Base-by-base conservation (phyloP, 176 grass and related monocot genomes). In the Thalia dealbata region DNA sequence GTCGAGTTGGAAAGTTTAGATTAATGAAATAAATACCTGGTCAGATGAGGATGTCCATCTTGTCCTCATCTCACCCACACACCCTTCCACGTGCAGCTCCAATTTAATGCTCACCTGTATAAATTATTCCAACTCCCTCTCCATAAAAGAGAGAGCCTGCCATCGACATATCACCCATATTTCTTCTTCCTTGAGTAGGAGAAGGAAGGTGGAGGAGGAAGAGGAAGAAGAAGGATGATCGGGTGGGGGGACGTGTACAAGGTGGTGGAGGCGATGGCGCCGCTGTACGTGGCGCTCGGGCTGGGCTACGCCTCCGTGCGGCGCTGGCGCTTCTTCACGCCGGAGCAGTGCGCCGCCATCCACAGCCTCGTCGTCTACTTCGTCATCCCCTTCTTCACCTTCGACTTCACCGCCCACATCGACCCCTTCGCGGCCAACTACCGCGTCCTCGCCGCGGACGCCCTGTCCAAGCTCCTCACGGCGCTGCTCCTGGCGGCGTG, bases 351-450 rank as follows among this genome's bases (percentile, higher is more conserved):
- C 84, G 84, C 83, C 66, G 87, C 84, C 30, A 77, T 92, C 26
- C 87, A 96, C 87, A 82, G 89, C n/a, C 84, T 96, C 26, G 93
- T 96, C 0, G 59, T 80, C 60, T 92, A 80, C 80, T 90, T 96
- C 89, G 61, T 84, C 67, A 44, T 96, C 7, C 93, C 93, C 45
- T 96, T 92, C 85, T 92, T 96, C 81, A 78, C 82, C 78, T 96
- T 92, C 59, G 86, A 90, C 63, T 96, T 96, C 84, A 84, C 86
- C 24, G 5, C 78, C 63, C 86, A 80, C 81, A 78, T 82, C 60
- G 74, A 96, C 73, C 89, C 93, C 43, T 92, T 78, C 75, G 63
- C 87, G 38, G 84, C 92, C 75, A 90, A 77, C 78, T 86, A 80
- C 78, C 76, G 87, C 71, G 78, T 90, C 64, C 78, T 96, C 14